A percentile compares a stretch with the other conserved stretches of the same genome.
Conservation (phyloP, 2,329 filamentous ascomycete genomes). For the Polytolypa hystricis region DNA sequence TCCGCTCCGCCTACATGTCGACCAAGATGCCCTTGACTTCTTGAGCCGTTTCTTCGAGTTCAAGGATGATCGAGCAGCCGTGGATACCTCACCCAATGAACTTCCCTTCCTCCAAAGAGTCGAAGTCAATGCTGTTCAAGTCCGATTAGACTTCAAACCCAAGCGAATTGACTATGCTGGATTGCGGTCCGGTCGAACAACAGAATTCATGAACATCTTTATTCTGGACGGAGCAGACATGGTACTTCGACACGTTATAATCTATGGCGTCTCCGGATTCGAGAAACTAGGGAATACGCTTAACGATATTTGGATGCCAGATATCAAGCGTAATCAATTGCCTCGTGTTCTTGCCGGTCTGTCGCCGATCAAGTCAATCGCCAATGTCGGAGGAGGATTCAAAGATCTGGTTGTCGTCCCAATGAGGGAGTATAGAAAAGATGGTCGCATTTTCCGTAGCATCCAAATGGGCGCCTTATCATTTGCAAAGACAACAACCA, state of each 20-base stretch:
- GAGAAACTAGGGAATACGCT: conserved; percentile 80
- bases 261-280: conserved; percentile 86
- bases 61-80: conserved; percentile 57
- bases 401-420: conserved; percentile 80
- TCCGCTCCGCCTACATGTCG: conserved; percentile 82
- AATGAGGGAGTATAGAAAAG: conserved; percentile 84
- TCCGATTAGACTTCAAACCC: conserved; percentile 93
- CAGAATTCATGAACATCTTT: conserved; percentile 98
- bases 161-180: conserved; percentile 95
- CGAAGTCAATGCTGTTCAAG: conserved; percentile 70
- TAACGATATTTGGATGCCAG: conserved; percentile 94
- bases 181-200: conserved; percentile 82
- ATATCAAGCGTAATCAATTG: conserved; percentile 80
- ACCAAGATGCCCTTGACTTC: conserved; percentile 95
- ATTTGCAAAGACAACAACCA: conserved; percentile 88
- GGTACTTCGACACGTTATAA: conserved; percentile 74
- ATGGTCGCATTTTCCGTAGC: conserved; percentile 82
- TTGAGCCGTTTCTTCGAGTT: conserved; percentile 97
- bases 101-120: conserved; percentile 80
- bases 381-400: conserved; percentile 82
- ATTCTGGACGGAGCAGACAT: conserved; percentile 82
- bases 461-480: conserved; percentile 81
- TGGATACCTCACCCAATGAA: conserved; percentile 50
- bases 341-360: conserved; percentile 80
- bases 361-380: conserved; percentile 77